Evolutionary conservation across 495 filamentous ascomycete genomes (phyloP).

Genomic region (Chaetomium cochliodes): DNA sequence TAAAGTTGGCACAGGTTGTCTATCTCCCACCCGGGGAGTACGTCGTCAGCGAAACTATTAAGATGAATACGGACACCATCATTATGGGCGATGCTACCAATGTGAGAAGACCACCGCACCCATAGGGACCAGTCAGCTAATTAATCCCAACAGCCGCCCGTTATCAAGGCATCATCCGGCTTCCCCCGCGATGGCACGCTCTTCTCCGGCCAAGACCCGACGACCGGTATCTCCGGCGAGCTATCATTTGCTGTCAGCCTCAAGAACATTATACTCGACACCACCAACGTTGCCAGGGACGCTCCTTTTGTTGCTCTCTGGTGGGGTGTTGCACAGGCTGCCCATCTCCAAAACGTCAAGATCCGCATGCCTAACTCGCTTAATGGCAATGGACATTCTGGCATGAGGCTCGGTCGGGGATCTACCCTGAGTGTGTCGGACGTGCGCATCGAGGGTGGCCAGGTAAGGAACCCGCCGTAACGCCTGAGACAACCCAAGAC

Average conservation of each 20-base stretch:
- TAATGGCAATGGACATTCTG: conserved; percentile 56
- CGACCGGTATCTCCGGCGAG: conserved; percentile 30
- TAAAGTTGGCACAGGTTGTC: conserved; percentile 40
- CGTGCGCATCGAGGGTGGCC: conserved; percentile 39
- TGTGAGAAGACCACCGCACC: conserved; percentile 32
- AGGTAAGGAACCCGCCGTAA: conserved; percentile 23
- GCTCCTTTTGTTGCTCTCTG: conserved; percentile 58
- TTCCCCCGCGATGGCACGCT: conserved; percentile 40
- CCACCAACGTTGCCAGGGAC: conserved; percentile 53
- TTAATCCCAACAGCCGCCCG: conserved; percentile 44
- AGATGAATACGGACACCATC: conserved; percentile 58
- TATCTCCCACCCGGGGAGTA: conserved; percentile 67
- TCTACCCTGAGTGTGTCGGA: conserved; percentile 41
- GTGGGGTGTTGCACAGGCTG: conserved; percentile 67
- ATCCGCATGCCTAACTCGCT: conserved; percentile 56
- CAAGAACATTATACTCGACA: conserved; percentile 68
- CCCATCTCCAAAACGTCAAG: conserved; percentile 66
- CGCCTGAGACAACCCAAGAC: not conserved
- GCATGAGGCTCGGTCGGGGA: conserved; percentile 61
- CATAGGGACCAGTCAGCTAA: not conserved
- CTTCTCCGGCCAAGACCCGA: conserved; percentile 47
- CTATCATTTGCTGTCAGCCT: conserved; percentile 61
- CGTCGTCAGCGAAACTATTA: conserved; percentile 55
- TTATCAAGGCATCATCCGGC: conserved; percentile 57
- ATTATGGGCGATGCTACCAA: conserved; percentile 66